Evolutionary conservation across 768 basidiomycete genomes (phyloP), one percentile per base, ranked within the genome.

Genomic region (Neoboletus brunneissimus): DNA sequence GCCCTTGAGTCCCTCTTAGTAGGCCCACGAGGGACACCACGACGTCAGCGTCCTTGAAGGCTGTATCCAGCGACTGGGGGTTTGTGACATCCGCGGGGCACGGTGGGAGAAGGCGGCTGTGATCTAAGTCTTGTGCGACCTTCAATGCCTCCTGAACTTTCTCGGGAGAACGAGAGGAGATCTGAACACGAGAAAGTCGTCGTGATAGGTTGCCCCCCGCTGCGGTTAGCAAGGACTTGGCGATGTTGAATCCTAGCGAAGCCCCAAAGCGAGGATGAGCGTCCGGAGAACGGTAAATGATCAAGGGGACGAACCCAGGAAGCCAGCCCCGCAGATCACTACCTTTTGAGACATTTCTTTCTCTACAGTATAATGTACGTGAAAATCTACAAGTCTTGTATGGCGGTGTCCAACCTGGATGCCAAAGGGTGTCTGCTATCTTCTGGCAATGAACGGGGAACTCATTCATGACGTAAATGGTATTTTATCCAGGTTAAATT

Each of bases 1-100:
- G 73, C 32, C 75, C 69, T 0, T 75, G 74, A 5, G 79, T 75
- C 4, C 88, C 87, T 48, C 80, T 75, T 64, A 92, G 73, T 23
- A 89, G 70, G 2, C 88, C 88, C 29, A 89, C 88, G 34, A 91
- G 77, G 18, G 87, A 89, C 1, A 89, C 73, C 2, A 89, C 78
- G 2, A 81, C 77, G 35, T 74, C 66, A 3, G 89, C 86, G 56
- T 73, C 80, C 54, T 78, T 64, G 56, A 91, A 80, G 4, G 81
- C 84, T 4, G 70, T 60, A 10, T 49, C 44, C 10, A 88, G 70
- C 0, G 82, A 79, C 5, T 69, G 63, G 15, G 76, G 72, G 43
- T 52, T 46, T 16, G 85, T 86, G 47, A 90, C 75, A 62, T 91
- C 87, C 18, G 79, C 72, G 37, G 72, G 57, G 18, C 66, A 75